Evolutionary conservation across 2,329 filamentous ascomycete species (phyloP).

Genomic region (Clarireedia homoeocarpa): DNA sequence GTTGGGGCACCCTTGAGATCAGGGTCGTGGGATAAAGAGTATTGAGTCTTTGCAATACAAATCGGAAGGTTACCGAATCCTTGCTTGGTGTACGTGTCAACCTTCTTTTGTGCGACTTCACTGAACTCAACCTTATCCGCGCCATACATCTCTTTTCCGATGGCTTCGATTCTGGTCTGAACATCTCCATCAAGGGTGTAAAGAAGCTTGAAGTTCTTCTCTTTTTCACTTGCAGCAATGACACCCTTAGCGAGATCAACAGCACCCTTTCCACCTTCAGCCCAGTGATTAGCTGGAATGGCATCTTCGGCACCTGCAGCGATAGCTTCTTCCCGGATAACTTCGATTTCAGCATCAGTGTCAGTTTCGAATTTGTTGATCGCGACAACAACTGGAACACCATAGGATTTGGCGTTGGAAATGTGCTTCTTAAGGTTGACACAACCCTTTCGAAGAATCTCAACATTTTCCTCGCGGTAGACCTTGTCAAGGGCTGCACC

Average conservation of each 20-base stretch:
- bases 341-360: slow-evolving; percentile 82
- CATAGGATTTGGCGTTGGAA: slow-evolving; percentile 78
- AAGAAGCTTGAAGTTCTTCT: slow-evolving; percentile 80
- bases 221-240: slow-evolving; percentile 72
- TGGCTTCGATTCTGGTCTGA: slow-evolving; percentile 83
- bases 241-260: slow-evolving; percentile 83
- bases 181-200: slow-evolving; percentile 74
- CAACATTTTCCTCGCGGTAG: slow-evolving; percentile 89
- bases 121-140: slow-evolving; percentile 85
- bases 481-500: slow-evolving; percentile 79
- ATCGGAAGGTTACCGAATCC: slow-evolving; percentile 91
- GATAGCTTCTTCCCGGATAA: slow-evolving; percentile 84
- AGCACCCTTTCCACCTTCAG: slow-evolving; percentile 85
- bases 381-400: slow-evolving; percentile 88
- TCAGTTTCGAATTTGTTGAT: slow-evolving; percentile 97
- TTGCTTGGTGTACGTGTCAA: slow-evolving; percentile 88
- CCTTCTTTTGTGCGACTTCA: slow-evolving; percentile 90
- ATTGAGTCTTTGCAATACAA: slow-evolving; percentile 97
- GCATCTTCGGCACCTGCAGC: slow-evolving; percentile 90
- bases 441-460: slow-evolving; percentile 82
- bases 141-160: slow-evolving; percentile 91
- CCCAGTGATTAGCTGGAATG: slow-evolving; percentile 93
- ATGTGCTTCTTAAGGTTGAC: slow-evolving; percentile 96
- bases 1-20: slow-evolving; percentile 90
- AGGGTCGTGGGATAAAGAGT: slow-evolving; percentile 89